Evolutionary conservation across 345 rosid genomes (phyloP), one percentile per base, ranked within the genome.

Genomic region (Erucastrum elatum): DNA sequence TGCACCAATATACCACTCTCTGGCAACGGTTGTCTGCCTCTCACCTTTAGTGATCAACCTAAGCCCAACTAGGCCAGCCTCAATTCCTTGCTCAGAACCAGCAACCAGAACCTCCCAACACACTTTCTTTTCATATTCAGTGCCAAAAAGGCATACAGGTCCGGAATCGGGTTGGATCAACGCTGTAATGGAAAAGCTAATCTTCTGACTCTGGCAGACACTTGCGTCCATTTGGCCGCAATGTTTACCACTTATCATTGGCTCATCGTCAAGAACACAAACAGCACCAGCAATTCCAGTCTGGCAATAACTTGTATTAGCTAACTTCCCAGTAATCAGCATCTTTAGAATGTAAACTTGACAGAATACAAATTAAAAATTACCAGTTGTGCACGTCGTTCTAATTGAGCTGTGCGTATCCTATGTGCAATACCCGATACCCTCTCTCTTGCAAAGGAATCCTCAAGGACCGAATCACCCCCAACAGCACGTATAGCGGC

Each of bases 401-500:
- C 93, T 83, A 96, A 84, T 80, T 96, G 99, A 79, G 91, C 89
- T 41, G 83, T 77, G 61, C 96, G 96, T 82, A 96, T 96, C 77
- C 98, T 89, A 53, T 88, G 97, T 11, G 98, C 99, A 87, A 96
- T 96, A 82, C 94, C 86, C 59, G 99, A 89, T 71, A 96, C 99
- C 82, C 99, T 93, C 84, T 96, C 99, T 69, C 99, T 87, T 46
- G 99, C 99, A 84, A 96, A 96, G 73, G 99, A 93, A 87, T 96
- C 99, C 86, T 92, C 97, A 39, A 96, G 92, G 80, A 96, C 96
- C 87, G 98, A 96, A 87, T 96, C 99, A 80, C 98, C 94, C 76
- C 99, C 99, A 27, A 96, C 98, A 21, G 99, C 99, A 77, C 99
- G 97, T 80, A 96, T 97, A 12, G 99, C 99, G 76, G 99, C 97